Evolutionary conservation across 495 filamentous ascomycete genomes (phyloP), one percentile per base, ranked within the genome.

Genomic region (Gamarada debralockiae): DNA sequence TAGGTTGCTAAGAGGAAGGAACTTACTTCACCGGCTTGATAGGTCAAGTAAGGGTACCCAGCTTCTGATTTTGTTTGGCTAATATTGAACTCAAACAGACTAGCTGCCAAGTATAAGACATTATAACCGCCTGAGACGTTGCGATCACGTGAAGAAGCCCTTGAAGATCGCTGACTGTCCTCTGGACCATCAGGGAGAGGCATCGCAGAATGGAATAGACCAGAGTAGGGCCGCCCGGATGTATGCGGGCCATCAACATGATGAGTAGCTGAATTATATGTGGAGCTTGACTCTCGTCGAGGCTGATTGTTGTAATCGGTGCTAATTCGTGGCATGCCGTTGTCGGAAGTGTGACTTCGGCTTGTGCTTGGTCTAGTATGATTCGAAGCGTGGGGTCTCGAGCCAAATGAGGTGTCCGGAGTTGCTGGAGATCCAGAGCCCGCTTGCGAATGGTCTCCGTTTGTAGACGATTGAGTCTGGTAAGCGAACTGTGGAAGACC

Each of bases 61-160:
- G 87, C 95, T 71, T 97, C 95, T 40, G 85, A 81, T 54, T 93
- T 84, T n/a, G 87, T 84, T 24, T 86, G 87, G 56, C 92, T 88
- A 53, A 97, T 96, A 64, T 95, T 92, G 69, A 97, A 99, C 62
- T 96, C 90, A 64, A 95, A 97, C 14, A 97, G 77, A 59, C 87
- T 93, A 10, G 95, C 93, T 13, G 91, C 95, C 9, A 97, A 74
- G 74, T 96, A 99, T 24, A 99, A 71, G 3, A 81, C 67, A 24
- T 68, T 79, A 53, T 78, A 79, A 24, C 70, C 71, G 15, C 65
- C 61, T 14, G 60, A 57, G 8, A 63, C 57, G 29, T 68, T 67
- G 12, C 77, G 67, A 56, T 79, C 75, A 10, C 69, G 63, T 13
- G 74, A 77, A 22, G 77, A 81, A 17, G 72, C 70, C 39, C 77